Evolutionary conservation across 2,329 filamentous ascomycete genomes (phyloP).

Genomic region (Aspergillus intermedius): DNA sequence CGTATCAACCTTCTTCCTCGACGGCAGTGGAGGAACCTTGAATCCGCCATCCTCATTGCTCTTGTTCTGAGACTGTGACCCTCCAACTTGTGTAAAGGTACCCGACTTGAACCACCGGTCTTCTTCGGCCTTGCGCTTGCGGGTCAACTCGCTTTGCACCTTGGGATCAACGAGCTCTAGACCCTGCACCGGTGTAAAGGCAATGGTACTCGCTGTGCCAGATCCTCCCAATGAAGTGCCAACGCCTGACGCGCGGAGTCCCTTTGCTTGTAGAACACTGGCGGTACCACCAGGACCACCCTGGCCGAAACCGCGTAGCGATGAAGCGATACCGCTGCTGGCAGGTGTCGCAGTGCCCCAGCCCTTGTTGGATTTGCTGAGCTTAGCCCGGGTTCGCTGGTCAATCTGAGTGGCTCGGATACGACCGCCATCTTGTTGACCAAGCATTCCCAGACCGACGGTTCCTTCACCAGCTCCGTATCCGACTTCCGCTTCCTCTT

Average conservation of each 20-base stretch:
- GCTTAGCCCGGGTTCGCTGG: conserved; percentile 83
- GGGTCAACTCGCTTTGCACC: conserved; percentile 74
- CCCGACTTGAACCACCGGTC: conserved; percentile 96
- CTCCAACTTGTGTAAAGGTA: conserved; percentile 83
- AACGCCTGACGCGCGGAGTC: conserved; percentile 74
- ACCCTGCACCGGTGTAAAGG: conserved; percentile 91
- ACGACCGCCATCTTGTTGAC: conserved; percentile 77
- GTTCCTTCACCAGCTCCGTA: conserved; percentile 83
- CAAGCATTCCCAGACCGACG: conserved; percentile 90
- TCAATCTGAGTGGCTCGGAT: conserved; percentile 87
- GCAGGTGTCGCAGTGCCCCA: conserved; percentile 69
- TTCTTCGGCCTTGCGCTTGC: conserved; percentile 89
- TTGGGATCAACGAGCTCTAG: conserved; percentile 94
- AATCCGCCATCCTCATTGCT: conserved; percentile 57
- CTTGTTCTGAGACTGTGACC: neutral
- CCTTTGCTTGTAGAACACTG: conserved; percentile 69
- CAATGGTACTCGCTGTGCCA: conserved; percentile 78
- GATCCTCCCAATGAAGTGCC: conserved; percentile 60
- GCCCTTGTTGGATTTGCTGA: conserved; percentile 90
- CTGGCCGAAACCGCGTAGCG: conserved; percentile 70
- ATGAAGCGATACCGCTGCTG: conserved; percentile 59
- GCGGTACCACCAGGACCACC: conserved; percentile 54
- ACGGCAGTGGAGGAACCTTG: conserved; percentile 72
- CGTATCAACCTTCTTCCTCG: conserved; percentile 65
- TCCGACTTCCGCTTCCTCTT: conserved; percentile 88